Evolutionary conservation across 176 grass and related monocot genomes (phyloP).

Genomic region (Aegilops sharonensis): DNA sequence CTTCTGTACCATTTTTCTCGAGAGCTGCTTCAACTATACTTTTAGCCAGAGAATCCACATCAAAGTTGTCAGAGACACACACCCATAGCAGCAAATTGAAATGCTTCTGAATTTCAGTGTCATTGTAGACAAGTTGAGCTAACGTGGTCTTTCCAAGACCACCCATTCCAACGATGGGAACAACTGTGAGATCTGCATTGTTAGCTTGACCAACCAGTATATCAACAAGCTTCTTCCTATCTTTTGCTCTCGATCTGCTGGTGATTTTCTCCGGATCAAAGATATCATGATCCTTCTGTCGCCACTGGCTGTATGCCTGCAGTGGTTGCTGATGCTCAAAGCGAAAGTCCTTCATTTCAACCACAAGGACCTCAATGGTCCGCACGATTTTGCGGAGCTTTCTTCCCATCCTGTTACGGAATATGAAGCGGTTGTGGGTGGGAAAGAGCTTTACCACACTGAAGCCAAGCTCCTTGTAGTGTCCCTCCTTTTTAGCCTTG

Average conservation of each 20-base stretch:
- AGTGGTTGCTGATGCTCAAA: not conserved
- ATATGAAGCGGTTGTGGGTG: not conserved
- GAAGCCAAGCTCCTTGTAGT: not conserved
- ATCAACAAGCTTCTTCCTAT: not conserved
- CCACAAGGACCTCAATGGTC: not conserved
- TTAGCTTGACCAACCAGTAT: not conserved
- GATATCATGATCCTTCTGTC: not conserved
- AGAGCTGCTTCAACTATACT: not conserved
- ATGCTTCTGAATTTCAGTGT: not conserved
- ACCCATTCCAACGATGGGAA: not conserved
- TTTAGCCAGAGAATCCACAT: not conserved
- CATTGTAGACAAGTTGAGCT: not conserved
- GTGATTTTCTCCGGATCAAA: not conserved
- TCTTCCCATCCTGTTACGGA: not conserved
- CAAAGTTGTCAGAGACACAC: not conserved
- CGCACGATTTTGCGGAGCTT: not conserved
- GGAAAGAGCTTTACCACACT: not conserved
- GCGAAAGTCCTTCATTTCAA: not conserved
- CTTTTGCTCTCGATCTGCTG: not conserved
- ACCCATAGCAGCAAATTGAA: not conserved
- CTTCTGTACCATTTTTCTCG: not conserved
- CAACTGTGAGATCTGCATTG: not conserved
- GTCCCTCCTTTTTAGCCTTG: not conserved
- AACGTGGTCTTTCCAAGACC: not conserved
- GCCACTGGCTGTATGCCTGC: not conserved